phyloP scores from a whole-genome alignment of 108 stramenopile genomes.

The Nitzschia putrida region DNA sequence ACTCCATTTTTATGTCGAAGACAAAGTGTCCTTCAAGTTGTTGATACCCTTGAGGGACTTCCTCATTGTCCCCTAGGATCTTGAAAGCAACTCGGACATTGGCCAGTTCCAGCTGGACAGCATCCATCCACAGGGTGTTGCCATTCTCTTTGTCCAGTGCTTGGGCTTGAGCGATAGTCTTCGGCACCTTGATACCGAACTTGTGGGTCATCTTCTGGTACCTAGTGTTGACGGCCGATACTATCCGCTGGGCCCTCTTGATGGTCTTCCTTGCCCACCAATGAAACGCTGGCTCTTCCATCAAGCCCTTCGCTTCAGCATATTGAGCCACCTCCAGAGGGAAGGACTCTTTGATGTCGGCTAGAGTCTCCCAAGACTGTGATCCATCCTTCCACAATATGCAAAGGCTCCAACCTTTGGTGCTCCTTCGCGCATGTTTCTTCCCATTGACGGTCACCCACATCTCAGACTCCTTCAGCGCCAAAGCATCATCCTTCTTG shows the following conservation, averaged over 20 bases:
- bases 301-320: conserved; percentile 21
- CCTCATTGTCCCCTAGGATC: conserved; percentile 23
- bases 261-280: conserved; percentile 50
- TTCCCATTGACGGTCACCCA: not conserved
- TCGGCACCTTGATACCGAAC: conserved; percentile 53
- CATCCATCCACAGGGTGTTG: conserved; percentile 41
- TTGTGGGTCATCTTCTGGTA: conserved; percentile 33
- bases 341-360: conserved; percentile 37
- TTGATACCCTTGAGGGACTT: conserved; percentile 25
- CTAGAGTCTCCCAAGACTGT: conserved; percentile 24
- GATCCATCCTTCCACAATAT: conserved; percentile 47
- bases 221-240: conserved; percentile 6
- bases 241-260: conserved; percentile 20
- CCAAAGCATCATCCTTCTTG: conserved; percentile 20
- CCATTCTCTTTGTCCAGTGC: conserved; percentile 46
- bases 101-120: conserved; percentile 49
- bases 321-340: conserved; percentile 45
- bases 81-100: conserved; percentile 42
- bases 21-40: conserved; percentile 44
- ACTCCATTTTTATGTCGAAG: conserved; percentile 48
- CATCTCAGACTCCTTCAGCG: conserved; percentile 17
- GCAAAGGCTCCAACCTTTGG: conserved; percentile 34
- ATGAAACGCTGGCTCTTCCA: conserved; percentile 42
- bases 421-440: conserved; percentile 1
- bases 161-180: conserved; percentile 38